phyloP scores from a whole-genome alignment of 2,329 filamentous ascomycete species.

The Boeremia lycopersici region DNA sequence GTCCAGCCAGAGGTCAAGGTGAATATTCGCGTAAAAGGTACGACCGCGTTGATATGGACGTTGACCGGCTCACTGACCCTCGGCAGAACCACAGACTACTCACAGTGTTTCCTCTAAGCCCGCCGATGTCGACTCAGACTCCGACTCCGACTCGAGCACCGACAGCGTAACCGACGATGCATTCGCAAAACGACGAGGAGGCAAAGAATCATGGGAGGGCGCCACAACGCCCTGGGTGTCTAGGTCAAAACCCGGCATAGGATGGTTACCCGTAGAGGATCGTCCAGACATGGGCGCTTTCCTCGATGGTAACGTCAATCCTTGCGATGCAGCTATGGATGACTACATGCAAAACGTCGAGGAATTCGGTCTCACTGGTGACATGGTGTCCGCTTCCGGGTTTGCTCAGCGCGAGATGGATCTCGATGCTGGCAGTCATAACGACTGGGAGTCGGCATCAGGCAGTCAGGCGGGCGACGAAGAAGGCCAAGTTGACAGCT shows the following conservation, averaged over 20 bases:
- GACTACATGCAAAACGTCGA: conserved; percentile 75
- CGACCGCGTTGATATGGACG: not conserved
- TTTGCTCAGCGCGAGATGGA: conserved; percentile 45
- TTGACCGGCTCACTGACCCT: not conserved
- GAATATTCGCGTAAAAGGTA: conserved; percentile 19
- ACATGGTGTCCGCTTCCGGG: conserved; percentile 28
- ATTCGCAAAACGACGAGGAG: conserved; percentile 35
- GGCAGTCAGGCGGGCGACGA: conserved; percentile 18
- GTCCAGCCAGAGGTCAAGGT: conserved; percentile 12
- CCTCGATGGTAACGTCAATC: conserved; percentile 26
- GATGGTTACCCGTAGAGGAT: conserved; percentile 38
- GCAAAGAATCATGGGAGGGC: conserved; percentile 39
- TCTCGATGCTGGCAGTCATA: conserved; percentile 38
- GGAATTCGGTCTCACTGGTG: conserved; percentile 50
- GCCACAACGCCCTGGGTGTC: conserved; percentile 39
- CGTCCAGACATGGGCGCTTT: conserved; percentile 32
- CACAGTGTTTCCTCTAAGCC: not conserved
- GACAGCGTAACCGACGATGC: conserved; percentile 29
- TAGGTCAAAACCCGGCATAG: conserved; percentile 44
- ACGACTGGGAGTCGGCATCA: conserved; percentile 38
- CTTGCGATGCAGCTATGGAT: conserved; percentile 54
- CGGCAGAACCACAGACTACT: not conserved
- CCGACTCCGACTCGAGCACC: conserved; percentile 26
- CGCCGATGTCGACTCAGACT: conserved; percentile 3
- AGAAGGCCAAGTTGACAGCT: conserved; percentile 36